Conservation (phyloP, 2,329 filamentous ascomycete species). For the Penicillium freii region DNA sequence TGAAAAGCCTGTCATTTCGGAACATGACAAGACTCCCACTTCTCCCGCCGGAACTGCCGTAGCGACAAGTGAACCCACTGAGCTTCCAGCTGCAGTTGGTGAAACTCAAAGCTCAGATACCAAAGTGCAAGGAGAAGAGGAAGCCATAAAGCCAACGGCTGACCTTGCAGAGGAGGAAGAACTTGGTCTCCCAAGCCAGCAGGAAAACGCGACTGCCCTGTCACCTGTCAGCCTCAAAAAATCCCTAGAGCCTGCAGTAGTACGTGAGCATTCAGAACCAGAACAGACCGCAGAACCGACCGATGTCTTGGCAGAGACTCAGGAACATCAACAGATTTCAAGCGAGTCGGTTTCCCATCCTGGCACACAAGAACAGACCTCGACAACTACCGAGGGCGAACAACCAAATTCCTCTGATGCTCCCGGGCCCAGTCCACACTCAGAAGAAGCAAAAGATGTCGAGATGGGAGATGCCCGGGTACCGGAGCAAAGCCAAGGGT, state of each 20-base stretch:
- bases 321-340: background rate
- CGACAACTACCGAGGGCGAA: background rate
- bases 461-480: slow-evolving; percentile 7
- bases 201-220: background rate
- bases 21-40: background rate
- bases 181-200: background rate
- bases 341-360: background rate
- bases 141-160: background rate
- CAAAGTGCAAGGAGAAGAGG: background rate
- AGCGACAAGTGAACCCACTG: background rate
- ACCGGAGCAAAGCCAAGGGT: background rate
- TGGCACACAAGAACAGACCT: background rate
- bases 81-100: background rate
- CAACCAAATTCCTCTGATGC: background rate
- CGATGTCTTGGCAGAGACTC: background rate
- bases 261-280: background rate
- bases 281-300: background rate
- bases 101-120: slow-evolving; percentile 8
- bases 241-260: background rate
- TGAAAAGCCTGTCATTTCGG: background rate
- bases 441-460: slow-evolving; percentile 8
- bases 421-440: background rate
- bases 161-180: slow-evolving; percentile 7
- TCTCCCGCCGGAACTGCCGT: background rate
- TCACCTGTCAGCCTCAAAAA: background rate